These are phyloP conservation scores for Corrigiola litoralis DNA, from an alignment of 179 eudicot genomes.

Conservation along the genomic window DNA sequence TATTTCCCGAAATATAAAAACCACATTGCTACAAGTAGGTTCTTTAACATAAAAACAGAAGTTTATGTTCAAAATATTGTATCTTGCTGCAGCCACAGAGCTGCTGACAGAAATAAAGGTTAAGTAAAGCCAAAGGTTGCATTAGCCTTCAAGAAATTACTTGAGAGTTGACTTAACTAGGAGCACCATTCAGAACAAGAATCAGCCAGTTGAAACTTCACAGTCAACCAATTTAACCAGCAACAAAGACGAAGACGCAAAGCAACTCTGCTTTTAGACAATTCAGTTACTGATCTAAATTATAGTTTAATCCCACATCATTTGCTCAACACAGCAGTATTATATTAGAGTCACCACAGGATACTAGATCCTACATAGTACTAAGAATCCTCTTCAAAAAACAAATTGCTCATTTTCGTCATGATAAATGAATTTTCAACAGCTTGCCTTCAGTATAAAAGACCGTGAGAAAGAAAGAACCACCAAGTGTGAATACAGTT, in stretches of 20 bases:
- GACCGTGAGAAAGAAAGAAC: not conserved
- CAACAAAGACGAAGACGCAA: not conserved
- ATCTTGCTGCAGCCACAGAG: not conserved
- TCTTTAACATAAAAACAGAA: not conserved
- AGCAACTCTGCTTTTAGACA: too few species aligned
- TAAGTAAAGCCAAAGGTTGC: not conserved
- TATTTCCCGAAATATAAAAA: not conserved
- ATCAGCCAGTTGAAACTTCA: not conserved
- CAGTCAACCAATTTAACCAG: not conserved
- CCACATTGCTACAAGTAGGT: not conserved
- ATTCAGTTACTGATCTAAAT: not conserved
- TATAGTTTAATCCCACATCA: not conserved
- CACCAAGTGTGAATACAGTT: not conserved
- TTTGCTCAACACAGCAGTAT: not conserved
- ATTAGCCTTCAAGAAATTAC: not conserved
- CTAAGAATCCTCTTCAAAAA: too few species aligned
- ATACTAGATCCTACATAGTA: too few species aligned
- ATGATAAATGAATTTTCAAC: not conserved
- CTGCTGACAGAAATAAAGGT: not conserved
- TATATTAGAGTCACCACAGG: not conserved
- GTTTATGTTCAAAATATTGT: not conserved
- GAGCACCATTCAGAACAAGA: too few species aligned
- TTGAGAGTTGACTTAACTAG: too few species aligned
- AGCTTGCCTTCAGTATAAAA: not conserved
- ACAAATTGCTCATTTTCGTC: too few species aligned